Evolutionary conservation across 2,329 filamentous ascomycete genomes (phyloP).

Genomic region (Pyrenochaeta sp.): DNA sequence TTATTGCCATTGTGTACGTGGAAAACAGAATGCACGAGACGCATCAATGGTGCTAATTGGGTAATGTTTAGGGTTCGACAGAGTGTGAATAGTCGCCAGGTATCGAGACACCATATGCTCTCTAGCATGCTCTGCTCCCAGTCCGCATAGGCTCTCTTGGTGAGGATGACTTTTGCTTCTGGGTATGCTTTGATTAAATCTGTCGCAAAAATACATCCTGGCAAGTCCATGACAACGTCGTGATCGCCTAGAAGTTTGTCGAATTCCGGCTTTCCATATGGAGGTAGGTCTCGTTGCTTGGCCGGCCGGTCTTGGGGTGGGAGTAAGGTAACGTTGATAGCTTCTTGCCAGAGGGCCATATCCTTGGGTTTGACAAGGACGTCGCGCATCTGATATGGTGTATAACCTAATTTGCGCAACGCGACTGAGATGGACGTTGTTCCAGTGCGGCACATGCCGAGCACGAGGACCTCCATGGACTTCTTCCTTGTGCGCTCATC

Average conservation of each 20-base stretch:
- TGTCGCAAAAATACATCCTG: conserved; percentile 37
- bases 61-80: conserved; percentile 30
- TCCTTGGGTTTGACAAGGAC: conserved; percentile 29
- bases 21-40: conserved; percentile 33
- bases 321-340: conserved; percentile 33
- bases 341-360: conserved; percentile 42
- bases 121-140: conserved; percentile 40
- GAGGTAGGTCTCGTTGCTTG: conserved; percentile 17
- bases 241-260: conserved; percentile 57
- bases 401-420: conserved; percentile 56
- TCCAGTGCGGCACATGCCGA: conserved; percentile 75
- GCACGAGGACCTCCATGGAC: conserved; percentile 75
- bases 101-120: conserved; percentile 36
- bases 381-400: conserved; percentile 33
- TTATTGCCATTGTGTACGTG: conserved; percentile 32
- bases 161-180: conserved; percentile 45
- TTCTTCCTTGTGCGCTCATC: conserved; percentile 71
- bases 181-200: conserved; percentile 44
- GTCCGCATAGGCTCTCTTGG: conserved; percentile 33
- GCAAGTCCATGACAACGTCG: conserved; percentile 47
- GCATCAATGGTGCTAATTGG: conserved; percentile 34
- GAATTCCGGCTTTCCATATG: conserved; percentile 52
- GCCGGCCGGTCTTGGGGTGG: conserved; percentile 19
- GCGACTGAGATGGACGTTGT: conserved; percentile 62
- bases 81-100: conserved; percentile 29